These are phyloP conservation scores for Castanospermum australe DNA, from an alignment of 306 rosid species.

Conservation along the genomic window DNA sequence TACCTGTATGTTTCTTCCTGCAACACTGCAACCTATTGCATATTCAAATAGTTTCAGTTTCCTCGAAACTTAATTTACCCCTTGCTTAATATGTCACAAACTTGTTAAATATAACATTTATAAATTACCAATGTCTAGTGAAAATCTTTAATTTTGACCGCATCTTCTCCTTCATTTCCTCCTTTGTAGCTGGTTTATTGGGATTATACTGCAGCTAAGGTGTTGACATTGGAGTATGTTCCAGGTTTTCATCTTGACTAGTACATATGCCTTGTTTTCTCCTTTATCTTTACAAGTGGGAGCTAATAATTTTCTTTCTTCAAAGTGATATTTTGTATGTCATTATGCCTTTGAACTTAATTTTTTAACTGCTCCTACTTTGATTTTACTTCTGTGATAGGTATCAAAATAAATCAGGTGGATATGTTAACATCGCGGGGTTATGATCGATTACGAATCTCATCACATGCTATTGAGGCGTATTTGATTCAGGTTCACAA, in stretches of 20 bases:
- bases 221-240: conserved; percentile 86
- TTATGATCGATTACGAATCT: conserved; percentile 55
- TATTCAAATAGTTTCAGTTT: background rate
- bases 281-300: background rate
- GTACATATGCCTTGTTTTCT: background rate
- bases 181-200: conserved; percentile 71
- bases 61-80: background rate
- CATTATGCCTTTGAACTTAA: conserved; percentile 4
- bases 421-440: conserved; percentile 63
- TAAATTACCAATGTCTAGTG: background rate
- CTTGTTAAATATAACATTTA: background rate
- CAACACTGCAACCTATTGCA: conserved; percentile 16
- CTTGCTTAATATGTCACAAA: background rate
- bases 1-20: conserved; percentile 76
- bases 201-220: conserved; percentile 90
- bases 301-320: background rate
- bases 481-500: conserved; percentile 82
- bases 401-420: conserved; percentile 75
- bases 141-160: background rate
- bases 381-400: conserved; percentile 38
- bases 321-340: background rate
- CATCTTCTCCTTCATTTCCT: conserved; percentile 9
- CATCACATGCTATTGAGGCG: conserved; percentile 86
- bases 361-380: background rate
- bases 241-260: conserved; percentile 76